phyloP scores from a whole-genome alignment of 768 basidiomycete genomes.

The Naganishia vaughanmartiniae region DNA sequence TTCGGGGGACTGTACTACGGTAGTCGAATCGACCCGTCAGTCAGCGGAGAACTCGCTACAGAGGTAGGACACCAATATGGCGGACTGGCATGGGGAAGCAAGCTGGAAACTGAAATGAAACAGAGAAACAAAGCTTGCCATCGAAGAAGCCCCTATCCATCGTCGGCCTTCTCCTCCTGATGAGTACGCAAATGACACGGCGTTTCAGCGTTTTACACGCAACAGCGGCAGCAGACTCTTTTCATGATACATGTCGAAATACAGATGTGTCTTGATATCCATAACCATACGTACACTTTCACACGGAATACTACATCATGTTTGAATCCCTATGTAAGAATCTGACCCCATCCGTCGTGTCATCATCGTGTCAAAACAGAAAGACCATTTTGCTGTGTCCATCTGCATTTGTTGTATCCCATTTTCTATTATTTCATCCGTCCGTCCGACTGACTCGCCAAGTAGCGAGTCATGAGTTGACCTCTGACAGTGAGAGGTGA shows the following conservation, averaged over 20 bases:
- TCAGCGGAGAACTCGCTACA: too few relatives aligned
- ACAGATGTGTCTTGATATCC: constrained; percentile 20
- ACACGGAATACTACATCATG: constrained; percentile 17
- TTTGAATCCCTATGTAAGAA: constrained; percentile 12
- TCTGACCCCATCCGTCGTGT: neutral
- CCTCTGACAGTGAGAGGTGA: neutral
- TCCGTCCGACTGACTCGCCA: neutral
- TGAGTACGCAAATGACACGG: neutral
- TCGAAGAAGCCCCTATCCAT: neutral
- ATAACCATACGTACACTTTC: constrained; percentile 13
- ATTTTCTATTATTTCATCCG: constrained; percentile 15
- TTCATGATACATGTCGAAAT: constrained; percentile 6
- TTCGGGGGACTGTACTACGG: too few relatives aligned
- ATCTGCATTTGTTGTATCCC: neutral
- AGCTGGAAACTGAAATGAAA: too few relatives aligned
- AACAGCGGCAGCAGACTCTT: neutral
- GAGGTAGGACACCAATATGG: too few relatives aligned
- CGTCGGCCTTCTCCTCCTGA: too few relatives aligned
- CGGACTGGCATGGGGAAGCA: too few relatives aligned
- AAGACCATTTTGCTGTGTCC: neutral
- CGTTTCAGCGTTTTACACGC: neutral
- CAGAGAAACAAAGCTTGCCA: neutral
- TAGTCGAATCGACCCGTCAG: too few relatives aligned
- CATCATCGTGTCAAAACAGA: neutral
- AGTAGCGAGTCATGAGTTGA: neutral